Evolutionary conservation across 352 stramenopile genomes (phyloP).

Genomic region (Lagenidium sp.): DNA sequence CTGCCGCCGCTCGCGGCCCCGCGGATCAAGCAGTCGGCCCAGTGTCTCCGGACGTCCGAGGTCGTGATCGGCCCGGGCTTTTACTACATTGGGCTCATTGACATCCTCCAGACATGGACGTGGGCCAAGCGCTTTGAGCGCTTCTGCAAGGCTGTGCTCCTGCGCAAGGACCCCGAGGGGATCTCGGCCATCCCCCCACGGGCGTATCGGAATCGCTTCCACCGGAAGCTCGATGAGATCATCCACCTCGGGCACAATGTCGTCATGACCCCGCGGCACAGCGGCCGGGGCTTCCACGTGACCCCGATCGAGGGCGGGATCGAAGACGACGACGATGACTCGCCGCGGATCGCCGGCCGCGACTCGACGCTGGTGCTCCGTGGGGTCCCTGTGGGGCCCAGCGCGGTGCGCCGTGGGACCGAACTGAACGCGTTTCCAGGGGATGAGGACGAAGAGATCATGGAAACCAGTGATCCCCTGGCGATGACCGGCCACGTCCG

Average conservation of each 20-base stretch:
- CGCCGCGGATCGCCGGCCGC: no score
- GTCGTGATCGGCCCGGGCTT: constrained; percentile 75
- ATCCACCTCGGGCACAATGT: constrained; percentile 51
- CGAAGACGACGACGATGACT: no score
- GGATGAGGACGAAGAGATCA: no score
- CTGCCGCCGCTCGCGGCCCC: background rate
- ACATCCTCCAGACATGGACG: constrained; percentile 83
- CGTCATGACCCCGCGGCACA: constrained; percentile 3
- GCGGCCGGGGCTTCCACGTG: no score
- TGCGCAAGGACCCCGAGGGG: constrained; percentile 58
- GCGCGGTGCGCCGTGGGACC: no score
- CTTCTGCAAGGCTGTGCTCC: constrained; percentile 58
- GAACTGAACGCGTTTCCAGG: no score
- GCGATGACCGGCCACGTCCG: no score
- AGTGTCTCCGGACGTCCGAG: constrained; percentile 53
- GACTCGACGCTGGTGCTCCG: no score
- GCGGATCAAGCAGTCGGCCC: constrained; percentile 48
- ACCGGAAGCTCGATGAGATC: constrained; percentile 65
- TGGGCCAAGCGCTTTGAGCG: constrained; percentile 59
- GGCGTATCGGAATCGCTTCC: constrained; percentile 57
- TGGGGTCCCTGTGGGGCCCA: no score
- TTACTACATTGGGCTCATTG: constrained; percentile 85
- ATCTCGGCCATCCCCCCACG: constrained; percentile 70
- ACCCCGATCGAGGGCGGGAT: no score
- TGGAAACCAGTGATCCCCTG: no score